Conservation (phyloP, 1,139 yeast species). For the Nakaseomyces glabratus region DNA sequence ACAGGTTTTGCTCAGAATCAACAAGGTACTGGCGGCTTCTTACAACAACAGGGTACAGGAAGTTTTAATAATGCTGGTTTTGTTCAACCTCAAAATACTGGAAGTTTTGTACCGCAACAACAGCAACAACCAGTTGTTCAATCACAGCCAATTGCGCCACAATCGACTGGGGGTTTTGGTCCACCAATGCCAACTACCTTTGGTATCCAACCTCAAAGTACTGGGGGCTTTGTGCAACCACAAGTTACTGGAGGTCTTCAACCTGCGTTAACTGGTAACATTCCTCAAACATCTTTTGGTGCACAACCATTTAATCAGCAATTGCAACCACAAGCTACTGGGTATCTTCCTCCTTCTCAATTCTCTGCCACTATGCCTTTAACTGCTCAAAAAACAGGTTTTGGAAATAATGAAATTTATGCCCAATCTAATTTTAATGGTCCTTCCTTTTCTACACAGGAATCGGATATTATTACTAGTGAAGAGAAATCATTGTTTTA, state of each 20-base stretch:
- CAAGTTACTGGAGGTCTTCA: conserved; percentile 35
- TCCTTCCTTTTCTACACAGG: conserved; percentile 45
- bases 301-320: conserved; percentile 7
- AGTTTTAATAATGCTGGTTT: conserved; percentile 1
- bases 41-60: conserved; percentile 11
- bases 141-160: conserved; percentile 15
- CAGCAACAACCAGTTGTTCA: conserved; percentile 1
- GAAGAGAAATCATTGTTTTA: conserved; percentile 85
- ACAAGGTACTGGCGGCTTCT: conserved; percentile 15
- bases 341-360: conserved; percentile 29
- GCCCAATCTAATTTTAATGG: conserved; percentile 26
- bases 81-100: conserved; percentile 31
- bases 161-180: conserved; percentile 25
- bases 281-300: conserved; percentile 14
- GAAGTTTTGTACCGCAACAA: conserved; percentile 12
- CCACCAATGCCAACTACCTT: conserved; percentile 5
- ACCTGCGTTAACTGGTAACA: conserved; percentile 6
- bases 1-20: conserved; percentile 20
- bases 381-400: conserved; percentile 48
- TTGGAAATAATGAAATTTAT: conserved; percentile 33
- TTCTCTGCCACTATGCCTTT: conserved; percentile 29
- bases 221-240: conserved; percentile 33
- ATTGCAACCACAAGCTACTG: conserved; percentile 37
- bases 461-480: conserved; percentile 44
- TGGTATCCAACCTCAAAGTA: conserved; percentile 28